Evolutionary conservation across 2,329 filamentous ascomycete species (phyloP).

Genomic region (Escovopsis sp.): DNA sequence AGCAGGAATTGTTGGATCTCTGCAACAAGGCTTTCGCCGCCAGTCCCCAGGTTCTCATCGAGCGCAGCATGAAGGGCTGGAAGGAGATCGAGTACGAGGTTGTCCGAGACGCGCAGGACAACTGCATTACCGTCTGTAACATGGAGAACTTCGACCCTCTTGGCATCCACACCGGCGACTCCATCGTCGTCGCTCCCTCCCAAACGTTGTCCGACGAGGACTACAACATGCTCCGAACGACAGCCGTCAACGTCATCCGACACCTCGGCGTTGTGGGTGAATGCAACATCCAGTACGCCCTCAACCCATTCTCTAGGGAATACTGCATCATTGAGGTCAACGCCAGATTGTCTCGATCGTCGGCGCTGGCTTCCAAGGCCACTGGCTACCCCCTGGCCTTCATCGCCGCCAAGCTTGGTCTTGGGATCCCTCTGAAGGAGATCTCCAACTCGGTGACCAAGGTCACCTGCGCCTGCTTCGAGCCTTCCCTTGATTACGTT

Average conservation of each 20-base stretch:
- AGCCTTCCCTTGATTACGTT: slow-evolving; percentile 94
- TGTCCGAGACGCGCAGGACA: slow-evolving; percentile 86
- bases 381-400: slow-evolving; percentile 94
- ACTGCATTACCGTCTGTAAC: slow-evolving; percentile 99
- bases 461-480: slow-evolving; percentile 92
- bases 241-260: slow-evolving; percentile 91
- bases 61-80: slow-evolving; percentile 99
- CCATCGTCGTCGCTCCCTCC: slow-evolving; percentile 92
- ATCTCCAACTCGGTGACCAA: slow-evolving; percentile 94
- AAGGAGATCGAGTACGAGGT: slow-evolving; percentile 99
- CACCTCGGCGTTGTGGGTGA: slow-evolving; percentile 96
- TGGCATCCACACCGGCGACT: slow-evolving; percentile 95
- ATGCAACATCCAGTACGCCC: slow-evolving; percentile 96
- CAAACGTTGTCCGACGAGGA: slow-evolving; percentile 95
- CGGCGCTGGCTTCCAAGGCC: slow-evolving; percentile 88
- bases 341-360: slow-evolving; percentile 86
- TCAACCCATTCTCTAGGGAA: slow-evolving; percentile 88
- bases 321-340: slow-evolving; percentile 99
- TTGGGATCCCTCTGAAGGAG: slow-evolving; percentile 89
- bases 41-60: slow-evolving; percentile 90
- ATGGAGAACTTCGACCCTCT: slow-evolving; percentile 99
- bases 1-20: slow-evolving; percentile 66
- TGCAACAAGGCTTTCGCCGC: slow-evolving; percentile 92
- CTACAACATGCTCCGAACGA: slow-evolving; percentile 97
- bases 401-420: slow-evolving; percentile 89